Conservation (phyloP, 768 basidiomycete genomes). For the Mycena venus region DNA sequence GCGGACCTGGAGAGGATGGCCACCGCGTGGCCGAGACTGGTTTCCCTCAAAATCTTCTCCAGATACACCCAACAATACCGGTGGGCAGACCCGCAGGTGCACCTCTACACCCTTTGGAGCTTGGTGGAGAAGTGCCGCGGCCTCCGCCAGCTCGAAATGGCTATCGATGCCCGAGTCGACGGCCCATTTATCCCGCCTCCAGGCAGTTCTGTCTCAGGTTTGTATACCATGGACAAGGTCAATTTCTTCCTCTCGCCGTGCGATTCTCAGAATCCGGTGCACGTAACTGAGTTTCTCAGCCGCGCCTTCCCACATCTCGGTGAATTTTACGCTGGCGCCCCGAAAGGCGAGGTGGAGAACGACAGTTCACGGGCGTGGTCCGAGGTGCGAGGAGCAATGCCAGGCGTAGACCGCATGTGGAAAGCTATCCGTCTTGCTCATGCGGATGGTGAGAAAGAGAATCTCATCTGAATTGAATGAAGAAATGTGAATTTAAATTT, state of each 20-base stretch:
- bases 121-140: not conserved
- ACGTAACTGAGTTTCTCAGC: not conserved
- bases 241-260: slow-evolving; percentile 1
- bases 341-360: not conserved
- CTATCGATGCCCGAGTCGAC: not conserved
- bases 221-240: not conserved
- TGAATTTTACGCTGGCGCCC: not conserved
- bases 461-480: too few species aligned
- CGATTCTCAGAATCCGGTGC: not conserved
- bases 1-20: slow-evolving; percentile 1
- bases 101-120: slow-evolving; percentile 10
- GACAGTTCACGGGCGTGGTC: not conserved
- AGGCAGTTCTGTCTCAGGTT: not conserved
- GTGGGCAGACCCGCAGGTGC: not conserved
- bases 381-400: not conserved
- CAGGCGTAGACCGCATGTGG: not conserved
- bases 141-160: not conserved
- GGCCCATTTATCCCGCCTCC: not conserved
- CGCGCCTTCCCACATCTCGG: not conserved
- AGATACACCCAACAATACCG: not conserved
- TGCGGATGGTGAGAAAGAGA: not conserved
- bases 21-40: not conserved
- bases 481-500: too few species aligned
- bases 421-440: not conserved
- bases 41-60: not conserved